Percentiles rank a stretch among this genome's conserved stretches.
These are phyloP conservation scores for Ceratocystis variospora DNA, from an alignment of 2,329 filamentous ascomycete genomes.

Conservation along the genomic window DNA sequence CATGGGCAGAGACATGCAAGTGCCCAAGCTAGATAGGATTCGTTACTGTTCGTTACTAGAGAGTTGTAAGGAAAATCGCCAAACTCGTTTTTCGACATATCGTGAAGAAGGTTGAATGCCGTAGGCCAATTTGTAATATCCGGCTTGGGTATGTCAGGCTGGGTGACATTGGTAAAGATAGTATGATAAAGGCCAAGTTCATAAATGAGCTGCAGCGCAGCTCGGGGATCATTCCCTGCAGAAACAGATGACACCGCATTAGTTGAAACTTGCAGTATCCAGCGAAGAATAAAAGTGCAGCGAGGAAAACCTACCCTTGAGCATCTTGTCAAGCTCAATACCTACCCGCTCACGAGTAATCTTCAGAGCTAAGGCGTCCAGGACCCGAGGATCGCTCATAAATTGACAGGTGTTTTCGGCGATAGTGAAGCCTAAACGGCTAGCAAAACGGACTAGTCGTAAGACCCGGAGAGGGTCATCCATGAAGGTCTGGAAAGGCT, in stretches of 20 bases:
- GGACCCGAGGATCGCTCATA: slow-evolving; percentile 70
- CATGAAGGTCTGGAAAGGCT: slow-evolving; percentile 82
- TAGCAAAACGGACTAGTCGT: slow-evolving; percentile 79
- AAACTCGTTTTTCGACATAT: slow-evolving; percentile 32
- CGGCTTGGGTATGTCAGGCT: slow-evolving; percentile 38
- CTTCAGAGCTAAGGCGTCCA: slow-evolving; percentile 65
- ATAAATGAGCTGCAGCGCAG: slow-evolving; percentile 52
- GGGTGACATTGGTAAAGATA: slow-evolving; percentile 57
- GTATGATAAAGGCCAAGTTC: slow-evolving; percentile 53
- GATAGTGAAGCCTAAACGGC: slow-evolving; percentile 66
- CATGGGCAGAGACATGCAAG: slow-evolving; percentile 65
- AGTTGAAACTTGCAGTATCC: neutral
- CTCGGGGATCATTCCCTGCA: slow-evolving; percentile 43
- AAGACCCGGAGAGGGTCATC: slow-evolving; percentile 84
- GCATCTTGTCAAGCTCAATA: slow-evolving; percentile 80
- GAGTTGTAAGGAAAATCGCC: slow-evolving; percentile 37
- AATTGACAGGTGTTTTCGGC: slow-evolving; percentile 51
- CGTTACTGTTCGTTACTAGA: slow-evolving; percentile 50
- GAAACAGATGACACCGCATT: neutral
- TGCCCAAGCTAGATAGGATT: slow-evolving; percentile 61
- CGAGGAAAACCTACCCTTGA: slow-evolving; percentile 43
- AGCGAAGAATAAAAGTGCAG: too few relatives aligned
- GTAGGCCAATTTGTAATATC: slow-evolving; percentile 46
- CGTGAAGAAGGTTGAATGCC: slow-evolving; percentile 50
- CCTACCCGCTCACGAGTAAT: slow-evolving; percentile 87